Percentiles rank a stretch among this genome's conserved stretches.
Evolutionary conservation across 768 basidiomycete species (phyloP).

Genomic region (Suillus americanus): DNA sequence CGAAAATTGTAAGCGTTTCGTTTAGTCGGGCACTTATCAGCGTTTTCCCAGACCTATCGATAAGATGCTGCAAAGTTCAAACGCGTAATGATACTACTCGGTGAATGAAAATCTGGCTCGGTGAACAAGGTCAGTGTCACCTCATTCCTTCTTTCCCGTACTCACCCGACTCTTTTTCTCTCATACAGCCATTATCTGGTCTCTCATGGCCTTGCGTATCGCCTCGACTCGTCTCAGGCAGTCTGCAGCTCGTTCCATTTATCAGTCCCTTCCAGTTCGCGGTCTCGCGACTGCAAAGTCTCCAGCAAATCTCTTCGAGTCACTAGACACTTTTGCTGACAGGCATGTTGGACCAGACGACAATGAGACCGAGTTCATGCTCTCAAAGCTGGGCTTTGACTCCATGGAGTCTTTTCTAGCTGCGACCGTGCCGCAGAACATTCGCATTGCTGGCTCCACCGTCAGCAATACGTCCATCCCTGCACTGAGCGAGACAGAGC

Average conservation of each 20-base stretch:
- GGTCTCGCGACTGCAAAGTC: conserved; percentile 62
- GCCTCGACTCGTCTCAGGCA: conserved; percentile 24
- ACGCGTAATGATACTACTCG: conserved; percentile 35
- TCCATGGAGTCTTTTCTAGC: conserved; percentile 87
- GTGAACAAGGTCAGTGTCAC: conserved; percentile 31
- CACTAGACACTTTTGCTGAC: conserved; percentile 86
- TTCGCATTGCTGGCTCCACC: conserved; percentile 62
- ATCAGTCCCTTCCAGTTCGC: conserved; percentile 25
- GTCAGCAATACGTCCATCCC: conserved; percentile 71
- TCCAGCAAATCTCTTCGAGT: conserved; percentile 68
- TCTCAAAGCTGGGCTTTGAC: conserved; percentile 77
- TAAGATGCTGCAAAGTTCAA: conserved; percentile 15
- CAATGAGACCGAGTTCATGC: conserved; percentile 79
- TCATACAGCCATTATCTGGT: conserved; percentile 19
- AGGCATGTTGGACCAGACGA: conserved; percentile 93
- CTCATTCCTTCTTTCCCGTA: conserved; percentile 14
- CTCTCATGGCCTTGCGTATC: conserved; percentile 29
- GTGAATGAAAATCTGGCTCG: conserved; percentile 39
- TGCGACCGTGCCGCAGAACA: conserved; percentile 78
- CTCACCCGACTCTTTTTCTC: conserved; percentile 15
- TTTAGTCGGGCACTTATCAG: conserved; percentile 4
- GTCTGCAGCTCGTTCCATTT: conserved; percentile 15
- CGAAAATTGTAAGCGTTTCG: not conserved
- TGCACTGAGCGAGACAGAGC: conserved; percentile 82
- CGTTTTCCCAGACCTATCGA: conserved; percentile 13